Conservation (phyloP, 2,329 filamentous ascomycete genomes). For the Metarhizium anisopliae region DNA sequence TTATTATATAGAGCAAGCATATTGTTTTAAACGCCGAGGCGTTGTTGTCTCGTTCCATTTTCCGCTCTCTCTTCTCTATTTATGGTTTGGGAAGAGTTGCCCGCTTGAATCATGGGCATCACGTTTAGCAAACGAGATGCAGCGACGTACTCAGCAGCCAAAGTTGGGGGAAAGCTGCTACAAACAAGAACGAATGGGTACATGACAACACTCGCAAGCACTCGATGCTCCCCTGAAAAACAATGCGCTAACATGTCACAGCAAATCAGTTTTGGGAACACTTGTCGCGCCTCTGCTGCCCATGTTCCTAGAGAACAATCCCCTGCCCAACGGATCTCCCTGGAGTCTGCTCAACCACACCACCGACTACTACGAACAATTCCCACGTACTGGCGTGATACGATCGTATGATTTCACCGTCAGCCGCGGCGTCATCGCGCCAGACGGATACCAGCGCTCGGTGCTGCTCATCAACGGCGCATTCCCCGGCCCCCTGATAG, state of each 20-base stretch:
- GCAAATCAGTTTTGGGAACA: conserved; percentile 33
- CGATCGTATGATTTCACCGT: conserved; percentile 46
- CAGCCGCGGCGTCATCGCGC: conserved; percentile 38
- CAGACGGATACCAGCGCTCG: conserved; percentile 44
- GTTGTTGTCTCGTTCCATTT: neutral
- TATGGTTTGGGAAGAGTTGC: neutral
- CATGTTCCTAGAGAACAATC: conserved; percentile 38
- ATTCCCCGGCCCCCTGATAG: conserved; percentile 58
- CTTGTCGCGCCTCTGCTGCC: conserved; percentile 28
- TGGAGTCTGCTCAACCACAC: conserved; percentile 38
- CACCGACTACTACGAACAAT: conserved; percentile 41
- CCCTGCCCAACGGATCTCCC: conserved; percentile 38
- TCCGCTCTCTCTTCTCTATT: neutral
- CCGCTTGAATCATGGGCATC: neutral
- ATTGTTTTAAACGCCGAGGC: neutral
- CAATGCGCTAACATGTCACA: conserved; percentile 1
- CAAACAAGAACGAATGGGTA: conserved; percentile 32
- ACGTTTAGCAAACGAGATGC: neutral
- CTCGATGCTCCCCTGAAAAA: neutral
- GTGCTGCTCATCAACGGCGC: conserved; percentile 56
- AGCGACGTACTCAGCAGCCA: neutral
- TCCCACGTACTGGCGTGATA: conserved; percentile 45
- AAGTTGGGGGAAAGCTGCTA: conserved; percentile 12
- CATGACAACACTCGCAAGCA: neutral
- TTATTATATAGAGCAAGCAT: neutral